These are phyloP conservation scores for Saccharomycopsis sp. DNA, from an alignment of 805 yeast genomes.

Conservation along the genomic window DNA sequence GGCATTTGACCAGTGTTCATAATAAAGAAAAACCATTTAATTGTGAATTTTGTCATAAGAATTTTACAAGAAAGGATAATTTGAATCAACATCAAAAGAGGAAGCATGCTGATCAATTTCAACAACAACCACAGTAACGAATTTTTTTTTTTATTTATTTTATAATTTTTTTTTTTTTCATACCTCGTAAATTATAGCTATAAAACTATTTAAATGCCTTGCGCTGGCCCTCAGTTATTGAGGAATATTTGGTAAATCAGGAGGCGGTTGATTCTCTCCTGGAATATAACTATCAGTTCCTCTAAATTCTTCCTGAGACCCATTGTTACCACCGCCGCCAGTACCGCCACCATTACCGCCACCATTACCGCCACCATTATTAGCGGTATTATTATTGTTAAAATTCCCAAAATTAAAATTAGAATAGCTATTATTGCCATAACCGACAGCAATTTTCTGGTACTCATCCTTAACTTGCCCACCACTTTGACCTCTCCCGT, in stretches of 20 bases:
- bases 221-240: too few species aligned
- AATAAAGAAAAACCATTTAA: constrained; percentile 17
- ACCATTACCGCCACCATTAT: neutral
- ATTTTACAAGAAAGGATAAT: constrained; percentile 20
- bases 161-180: too few species aligned
- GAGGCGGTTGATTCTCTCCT: neutral
- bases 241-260: neutral
- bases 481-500: constrained; percentile 87
- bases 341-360: neutral
- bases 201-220: too few species aligned
- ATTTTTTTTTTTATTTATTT: too few species aligned
- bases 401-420: neutral
- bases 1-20: constrained; percentile 20
- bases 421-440: too few species aligned
- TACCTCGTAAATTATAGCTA: too few species aligned
- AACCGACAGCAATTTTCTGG: neutral
- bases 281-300: neutral
- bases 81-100: constrained; percentile 18
- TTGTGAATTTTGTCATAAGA: constrained; percentile 14
- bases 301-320: neutral
- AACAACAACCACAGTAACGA: neutral
- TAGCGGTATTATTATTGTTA: neutral
- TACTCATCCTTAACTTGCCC: constrained; percentile 81
- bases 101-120: constrained; percentile 5
- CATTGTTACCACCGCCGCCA: neutral